Evolutionary conservation across 257 asterid genomes (phyloP), one percentile per base, ranked within the genome.

Genomic region (Catharanthus roseus): DNA sequence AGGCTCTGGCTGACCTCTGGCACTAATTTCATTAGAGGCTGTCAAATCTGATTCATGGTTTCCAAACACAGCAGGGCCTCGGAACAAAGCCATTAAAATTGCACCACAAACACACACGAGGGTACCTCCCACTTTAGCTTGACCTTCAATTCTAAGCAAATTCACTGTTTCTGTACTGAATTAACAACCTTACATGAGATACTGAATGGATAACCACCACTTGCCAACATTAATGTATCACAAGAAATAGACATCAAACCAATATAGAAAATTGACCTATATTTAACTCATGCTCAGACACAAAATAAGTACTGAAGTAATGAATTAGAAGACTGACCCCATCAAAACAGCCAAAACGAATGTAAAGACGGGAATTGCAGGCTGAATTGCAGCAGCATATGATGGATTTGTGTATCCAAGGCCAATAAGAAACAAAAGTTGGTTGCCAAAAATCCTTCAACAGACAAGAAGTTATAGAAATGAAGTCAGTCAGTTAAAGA

Each of bases 341-440:
- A 89, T 95, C 42, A 85, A 45, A 26, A 87, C 88, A 65, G 99
- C 92, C 78, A 95, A 85, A 73, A 92, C 80, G 80, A 95, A 91
- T 41, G 99, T 95, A 49, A 95, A 91, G 74, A 95, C 99, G 76
- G 99, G 99, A 77, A 92, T 89, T 49, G 99, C 79, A 44, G 99
- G 98, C 79, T 93, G 98, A 71, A 91, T 82, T 44, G 97, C 98
- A 69, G 98, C 96, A 81, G 98, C 98, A 67, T 95, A 95, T 45
- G 92, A 74, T 38, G 99, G 99, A 85, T 85, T 95, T 11, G 99
- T 95, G 86, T 89, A 91, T 78, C 92, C 97, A 72, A 95, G 97
- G 64, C 99, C 99, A 73, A 89, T 56, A 67, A 95, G 95, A 86
- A 95, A 95, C 86, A 95, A 80, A 72, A 95, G 96, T 69, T 95